Evolutionary conservation across 768 basidiomycete species (phyloP), one percentile per base, ranked within the genome.

Genomic region (Exsudoporus frostii): DNA sequence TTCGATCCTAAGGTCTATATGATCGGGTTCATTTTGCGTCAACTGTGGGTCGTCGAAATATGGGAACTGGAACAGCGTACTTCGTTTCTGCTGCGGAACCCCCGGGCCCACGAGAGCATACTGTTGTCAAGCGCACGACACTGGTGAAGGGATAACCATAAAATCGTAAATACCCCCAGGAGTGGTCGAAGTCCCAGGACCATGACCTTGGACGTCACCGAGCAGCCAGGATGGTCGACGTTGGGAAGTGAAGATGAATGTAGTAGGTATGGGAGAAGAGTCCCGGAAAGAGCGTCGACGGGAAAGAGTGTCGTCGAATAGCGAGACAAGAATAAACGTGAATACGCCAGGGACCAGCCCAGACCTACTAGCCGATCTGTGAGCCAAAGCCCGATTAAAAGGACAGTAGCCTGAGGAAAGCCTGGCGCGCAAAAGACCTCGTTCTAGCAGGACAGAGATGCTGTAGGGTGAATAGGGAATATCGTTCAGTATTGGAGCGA

Each of bases 331-430:
- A 36, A 45, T 38, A 41, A 14, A 25, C 33, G 50, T 2, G 33
- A 44, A 56, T 17, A 36, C 30, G 45, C 6, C 25, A 46, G 41
- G 57, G 50, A 47, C 57, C 60, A 53, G 65, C 62, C 60, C 60
- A 49, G 41, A 36, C 49, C 50, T 42, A 20, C 50, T 42, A 20
- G 44, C 54, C n/a, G 38, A 47, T 44, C 14, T 37, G 29, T 3
- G 22, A 10, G 2, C 53, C 46, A 56, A 29, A 32, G 37, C 24
- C 32, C 25, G 25, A 48, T 45, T n/a, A n/a, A 50, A 47, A 27
- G 22, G 36, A n/a, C 30, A n/a, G 25, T 43, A 22, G n/a, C n/a
- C n/a, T n/a, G n/a, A n/a, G n/a, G 39, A 11, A 40, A 11, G 17
- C 19, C 27, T 7, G 43, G 22, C 7, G 29, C 7, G 25, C 14